Evolutionary conservation across 2,329 filamentous ascomycete species (phyloP).

Genomic region (Pseudogymnoascus sp.): DNA sequence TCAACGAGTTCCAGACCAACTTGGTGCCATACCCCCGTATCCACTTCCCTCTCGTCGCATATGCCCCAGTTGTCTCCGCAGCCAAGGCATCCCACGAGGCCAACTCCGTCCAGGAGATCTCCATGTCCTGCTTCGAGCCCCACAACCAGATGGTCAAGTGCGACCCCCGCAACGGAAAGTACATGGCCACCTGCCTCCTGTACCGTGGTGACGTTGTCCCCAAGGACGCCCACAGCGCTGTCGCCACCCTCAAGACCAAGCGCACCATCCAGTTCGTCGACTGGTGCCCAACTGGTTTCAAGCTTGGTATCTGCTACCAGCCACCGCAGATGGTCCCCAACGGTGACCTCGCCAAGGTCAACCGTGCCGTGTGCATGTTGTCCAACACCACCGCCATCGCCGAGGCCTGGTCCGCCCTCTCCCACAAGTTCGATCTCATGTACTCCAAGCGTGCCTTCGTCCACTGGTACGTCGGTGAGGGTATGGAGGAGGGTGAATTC

Average conservation of each 20-base stretch:
- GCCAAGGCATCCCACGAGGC: conserved; percentile 95
- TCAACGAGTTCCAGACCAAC: conserved; percentile 99
- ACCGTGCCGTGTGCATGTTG: conserved; percentile 98
- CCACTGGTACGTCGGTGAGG: conserved; percentile 99
- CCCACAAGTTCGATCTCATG: conserved; percentile 99
- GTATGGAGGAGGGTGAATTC: conserved; percentile 99
- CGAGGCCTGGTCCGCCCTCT: conserved; percentile 94
- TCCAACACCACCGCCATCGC: conserved; percentile 98
- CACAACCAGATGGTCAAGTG: conserved; percentile 99
- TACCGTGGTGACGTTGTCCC: conserved; percentile 98
- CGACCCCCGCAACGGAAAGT: conserved; percentile 96
- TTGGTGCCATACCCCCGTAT: conserved; percentile 97
- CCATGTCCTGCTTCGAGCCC: conserved; percentile 98
- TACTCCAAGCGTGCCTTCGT: conserved; percentile 99
- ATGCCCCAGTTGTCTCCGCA: conserved; percentile 87
- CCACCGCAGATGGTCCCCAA: conserved; percentile 92
- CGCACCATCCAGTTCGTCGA: conserved; percentile 98
- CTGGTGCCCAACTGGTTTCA: conserved; percentile 99
- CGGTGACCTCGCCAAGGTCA: conserved; percentile 94
- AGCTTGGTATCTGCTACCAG: conserved; percentile 99
- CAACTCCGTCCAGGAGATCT: conserved; percentile 97
- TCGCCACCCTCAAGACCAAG: conserved; percentile 98
- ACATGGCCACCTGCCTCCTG: conserved; percentile 97
- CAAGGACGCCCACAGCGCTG: conserved; percentile 86
- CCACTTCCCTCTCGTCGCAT: conserved; percentile 97